Conservation (phyloP, 768 basidiomycete genomes). For the Piloderma croceum region DNA sequence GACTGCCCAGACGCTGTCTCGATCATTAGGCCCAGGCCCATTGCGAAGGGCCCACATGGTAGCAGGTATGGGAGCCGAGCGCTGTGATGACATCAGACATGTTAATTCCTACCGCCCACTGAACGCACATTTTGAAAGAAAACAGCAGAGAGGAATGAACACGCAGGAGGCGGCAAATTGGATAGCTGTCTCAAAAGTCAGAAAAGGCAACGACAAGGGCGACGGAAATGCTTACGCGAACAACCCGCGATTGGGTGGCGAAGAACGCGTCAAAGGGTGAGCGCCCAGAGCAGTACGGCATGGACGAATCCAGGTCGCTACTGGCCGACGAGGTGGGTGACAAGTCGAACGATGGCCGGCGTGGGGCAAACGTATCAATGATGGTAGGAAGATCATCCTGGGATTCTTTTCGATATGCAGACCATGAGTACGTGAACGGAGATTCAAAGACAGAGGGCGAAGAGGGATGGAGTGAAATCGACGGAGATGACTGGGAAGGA, state of each 20-base stretch:
- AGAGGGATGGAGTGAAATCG: neutral
- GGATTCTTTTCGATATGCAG: too few species aligned
- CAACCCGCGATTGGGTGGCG: slow-evolving; percentile 47
- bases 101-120: slow-evolving; percentile 4
- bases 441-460: too few species aligned
- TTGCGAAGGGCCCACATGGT: slow-evolving; percentile 47
- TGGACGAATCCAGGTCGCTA: slow-evolving; percentile 4
- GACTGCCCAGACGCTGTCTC: slow-evolving; percentile 48
- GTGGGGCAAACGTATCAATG: neutral
- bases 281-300: neutral
- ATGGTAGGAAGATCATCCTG: neutral
- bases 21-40: too few species aligned
- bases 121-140: slow-evolving; percentile 28
- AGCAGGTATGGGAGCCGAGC: slow-evolving; percentile 25
- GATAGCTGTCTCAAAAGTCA: too few species aligned
- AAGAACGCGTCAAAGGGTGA: slow-evolving; percentile 47
- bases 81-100: neutral
- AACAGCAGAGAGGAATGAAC: slow-evolving; percentile 31
- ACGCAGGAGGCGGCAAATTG: slow-evolving; percentile 34
- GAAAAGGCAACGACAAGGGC: neutral
- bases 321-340: slow-evolving; percentile 17
- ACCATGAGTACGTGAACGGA: too few species aligned
- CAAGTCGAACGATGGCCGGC: slow-evolving; percentile 21
- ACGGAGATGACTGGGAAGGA: too few species aligned
- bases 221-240: slow-evolving; percentile 34